A percentile compares a stretch with the other conserved stretches of the same genome.
phyloP scores from a whole-genome alignment of 257 asterid genomes.

The Vinca minor region DNA sequence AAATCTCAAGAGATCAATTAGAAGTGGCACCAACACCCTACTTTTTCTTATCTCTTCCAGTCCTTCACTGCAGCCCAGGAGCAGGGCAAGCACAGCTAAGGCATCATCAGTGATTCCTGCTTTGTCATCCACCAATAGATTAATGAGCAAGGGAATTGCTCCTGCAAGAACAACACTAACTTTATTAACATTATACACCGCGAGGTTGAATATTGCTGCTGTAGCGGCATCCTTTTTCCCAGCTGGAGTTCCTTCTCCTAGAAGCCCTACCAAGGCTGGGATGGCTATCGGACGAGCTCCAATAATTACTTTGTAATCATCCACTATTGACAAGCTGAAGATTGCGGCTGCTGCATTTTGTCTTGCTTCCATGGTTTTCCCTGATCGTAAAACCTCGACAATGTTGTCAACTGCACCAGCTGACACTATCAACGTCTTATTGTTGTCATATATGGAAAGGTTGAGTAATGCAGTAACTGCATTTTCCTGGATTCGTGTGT shows the following conservation, averaged over 20 bases:
- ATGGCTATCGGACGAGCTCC: conserved; percentile 60
- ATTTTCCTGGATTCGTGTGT: conserved; percentile 68
- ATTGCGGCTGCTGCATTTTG: conserved; percentile 85
- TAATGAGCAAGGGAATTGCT: conserved; percentile 63
- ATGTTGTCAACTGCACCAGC: conserved; percentile 65
- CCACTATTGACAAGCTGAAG: conserved; percentile 66
- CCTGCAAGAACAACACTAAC: conserved; percentile 43
- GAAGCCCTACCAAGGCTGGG: conserved; percentile 55
- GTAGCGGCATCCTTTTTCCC: conserved; percentile 81
- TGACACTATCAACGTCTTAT: conserved; percentile 63
- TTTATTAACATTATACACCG: conserved; percentile 46
- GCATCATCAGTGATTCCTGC: conserved; percentile 85
- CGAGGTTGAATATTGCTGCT: conserved; percentile 75
- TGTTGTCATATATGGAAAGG: conserved; percentile 71
- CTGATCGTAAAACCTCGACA: conserved; percentile 42
- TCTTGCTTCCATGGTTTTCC: conserved; percentile 67
- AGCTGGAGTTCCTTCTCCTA: conserved; percentile 59
- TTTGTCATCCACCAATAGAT: conserved; percentile 60
- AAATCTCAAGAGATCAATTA: conserved; percentile 70
- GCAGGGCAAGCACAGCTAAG: conserved; percentile 58
- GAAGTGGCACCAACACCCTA: conserved; percentile 51
- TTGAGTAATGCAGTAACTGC: conserved; percentile 82
- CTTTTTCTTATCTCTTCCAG: conserved; percentile 57
- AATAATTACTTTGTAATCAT: conserved; percentile 48
- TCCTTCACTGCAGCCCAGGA: conserved; percentile 58